Conservation (phyloP, 179 eudicot genomes). For the Pouteria campechiana region DNA sequence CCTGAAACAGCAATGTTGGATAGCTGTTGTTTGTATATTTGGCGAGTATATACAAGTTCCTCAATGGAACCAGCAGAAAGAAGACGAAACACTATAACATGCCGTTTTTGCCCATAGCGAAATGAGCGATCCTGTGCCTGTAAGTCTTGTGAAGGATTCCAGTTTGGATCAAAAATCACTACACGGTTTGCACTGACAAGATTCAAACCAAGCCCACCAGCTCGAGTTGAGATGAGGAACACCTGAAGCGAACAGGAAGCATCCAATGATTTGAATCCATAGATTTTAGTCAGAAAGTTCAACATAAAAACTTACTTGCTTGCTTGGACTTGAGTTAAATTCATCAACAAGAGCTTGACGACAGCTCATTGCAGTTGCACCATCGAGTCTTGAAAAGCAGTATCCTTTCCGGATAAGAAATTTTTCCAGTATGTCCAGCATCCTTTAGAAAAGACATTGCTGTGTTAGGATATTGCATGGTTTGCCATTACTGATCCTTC, state of each 20-base stretch:
- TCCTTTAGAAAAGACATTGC: no score
- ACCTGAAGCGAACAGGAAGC: constrained; percentile 34
- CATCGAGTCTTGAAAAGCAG: constrained; percentile 88
- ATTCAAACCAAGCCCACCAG: constrained; percentile 97
- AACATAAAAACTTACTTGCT: constrained; percentile 42
- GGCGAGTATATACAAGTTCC: constrained; percentile 89
- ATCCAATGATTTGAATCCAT: constrained; percentile 1
- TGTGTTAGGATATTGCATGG: no score
- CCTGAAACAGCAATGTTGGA: constrained; percentile 94
- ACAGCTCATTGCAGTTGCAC: constrained; percentile 73
- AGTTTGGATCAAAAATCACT: constrained; percentile 92
- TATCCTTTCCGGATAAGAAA: constrained; percentile 87
- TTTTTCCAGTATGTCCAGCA: constrained; percentile 90
- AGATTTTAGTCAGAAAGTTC: neutral
- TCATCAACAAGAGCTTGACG: constrained; percentile 92
- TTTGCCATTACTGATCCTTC: no score
- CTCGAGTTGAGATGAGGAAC: constrained; percentile 90
- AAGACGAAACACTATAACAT: constrained; percentile 88
- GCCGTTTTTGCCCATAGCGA: constrained; percentile 93
- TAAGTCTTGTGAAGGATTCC: constrained; percentile 96
- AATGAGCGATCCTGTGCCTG: constrained; percentile 98
- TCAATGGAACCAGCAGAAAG: constrained; percentile 96
- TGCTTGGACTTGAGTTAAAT: constrained; percentile 97
- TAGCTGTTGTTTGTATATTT: constrained; percentile 92
- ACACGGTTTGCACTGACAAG: constrained; percentile 96